These are phyloP conservation scores for Aureococcus anophagefferens DNA, from an alignment of 108 stramenopile genomes.

Conservation along the genomic window DNA sequence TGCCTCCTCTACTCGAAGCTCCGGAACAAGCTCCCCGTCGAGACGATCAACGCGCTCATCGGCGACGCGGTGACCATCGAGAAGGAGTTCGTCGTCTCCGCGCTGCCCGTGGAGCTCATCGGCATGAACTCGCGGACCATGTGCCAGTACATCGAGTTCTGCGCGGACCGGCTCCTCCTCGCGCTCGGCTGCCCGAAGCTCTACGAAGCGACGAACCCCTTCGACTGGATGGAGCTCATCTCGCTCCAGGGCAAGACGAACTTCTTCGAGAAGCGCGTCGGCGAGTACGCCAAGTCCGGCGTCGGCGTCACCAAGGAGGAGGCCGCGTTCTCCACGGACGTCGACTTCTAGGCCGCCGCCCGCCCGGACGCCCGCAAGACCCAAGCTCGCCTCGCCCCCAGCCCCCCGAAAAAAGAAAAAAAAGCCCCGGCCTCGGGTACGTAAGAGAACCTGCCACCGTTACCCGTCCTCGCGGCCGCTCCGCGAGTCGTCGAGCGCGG, in stretches of 20 bases:
- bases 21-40: constrained; percentile 61
- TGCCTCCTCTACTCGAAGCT: constrained; percentile 90
- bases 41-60: constrained; percentile 68
- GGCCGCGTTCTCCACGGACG: constrained; percentile 73
- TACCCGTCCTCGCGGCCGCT: too few species aligned
- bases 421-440: too few species aligned
- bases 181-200: constrained; percentile 71
- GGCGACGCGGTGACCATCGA: constrained; percentile 95
- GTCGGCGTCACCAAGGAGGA: constrained; percentile 73
- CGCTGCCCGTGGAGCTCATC: constrained; percentile 96
- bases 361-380: too few species aligned
- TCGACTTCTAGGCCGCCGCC: constrained; percentile 67
- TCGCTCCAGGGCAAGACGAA: constrained; percentile 95
- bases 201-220: constrained; percentile 84
- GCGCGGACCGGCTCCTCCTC: constrained; percentile 88
- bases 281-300: constrained; percentile 87
- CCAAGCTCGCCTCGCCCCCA: too few species aligned
- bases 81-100: constrained; percentile 92
- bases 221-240: constrained; percentile 99
- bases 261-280: constrained; percentile 85
- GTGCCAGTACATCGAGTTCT: constrained; percentile 98
- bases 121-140: constrained; percentile 97
- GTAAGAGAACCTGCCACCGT: too few species aligned
- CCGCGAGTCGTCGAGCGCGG: too few species aligned
- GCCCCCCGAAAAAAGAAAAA: too few species aligned